These are phyloP conservation scores for Skeletonema tropicum DNA, from an alignment of 108 stramenopile genomes.

Conservation along the genomic window DNA sequence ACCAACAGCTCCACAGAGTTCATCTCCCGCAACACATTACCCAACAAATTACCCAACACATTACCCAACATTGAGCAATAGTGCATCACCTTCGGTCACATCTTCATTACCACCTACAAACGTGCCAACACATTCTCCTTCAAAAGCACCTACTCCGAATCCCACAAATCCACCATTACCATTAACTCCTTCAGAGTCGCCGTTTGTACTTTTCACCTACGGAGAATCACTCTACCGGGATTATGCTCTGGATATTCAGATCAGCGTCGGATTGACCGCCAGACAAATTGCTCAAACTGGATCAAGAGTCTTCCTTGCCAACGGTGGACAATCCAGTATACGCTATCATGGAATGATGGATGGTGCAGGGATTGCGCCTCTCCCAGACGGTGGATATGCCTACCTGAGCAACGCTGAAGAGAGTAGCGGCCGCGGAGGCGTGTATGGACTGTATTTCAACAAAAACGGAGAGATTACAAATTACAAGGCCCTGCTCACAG, in stretches of 20 bases:
- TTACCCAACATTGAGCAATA: too few relatives aligned
- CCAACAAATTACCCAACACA: too few relatives aligned
- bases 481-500: conserved; percentile 44
- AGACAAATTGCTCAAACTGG: conserved; percentile 1
- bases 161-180: too few relatives aligned
- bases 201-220: too few relatives aligned
- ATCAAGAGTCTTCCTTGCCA: neutral
- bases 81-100: too few relatives aligned
- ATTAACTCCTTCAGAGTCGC: too few relatives aligned
- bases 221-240: neutral
- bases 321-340: neutral
- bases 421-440: conserved; percentile 39
- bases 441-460: conserved; percentile 58
- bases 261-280: conserved; percentile 3
- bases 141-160: too few relatives aligned
- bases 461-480: conserved; percentile 35
- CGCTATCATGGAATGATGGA: conserved; percentile 2
- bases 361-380: conserved; percentile 1
- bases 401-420: conserved; percentile 69
- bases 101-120: too few relatives aligned
- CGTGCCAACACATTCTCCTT: too few relatives aligned
- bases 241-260: neutral
- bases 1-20: too few relatives aligned
- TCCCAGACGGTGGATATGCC: conserved; percentile 2
- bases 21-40: too few relatives aligned